These are phyloP conservation scores for Aspergillus piperis DNA, from an alignment of 2,329 filamentous ascomycete species.

Conservation along the genomic window DNA sequence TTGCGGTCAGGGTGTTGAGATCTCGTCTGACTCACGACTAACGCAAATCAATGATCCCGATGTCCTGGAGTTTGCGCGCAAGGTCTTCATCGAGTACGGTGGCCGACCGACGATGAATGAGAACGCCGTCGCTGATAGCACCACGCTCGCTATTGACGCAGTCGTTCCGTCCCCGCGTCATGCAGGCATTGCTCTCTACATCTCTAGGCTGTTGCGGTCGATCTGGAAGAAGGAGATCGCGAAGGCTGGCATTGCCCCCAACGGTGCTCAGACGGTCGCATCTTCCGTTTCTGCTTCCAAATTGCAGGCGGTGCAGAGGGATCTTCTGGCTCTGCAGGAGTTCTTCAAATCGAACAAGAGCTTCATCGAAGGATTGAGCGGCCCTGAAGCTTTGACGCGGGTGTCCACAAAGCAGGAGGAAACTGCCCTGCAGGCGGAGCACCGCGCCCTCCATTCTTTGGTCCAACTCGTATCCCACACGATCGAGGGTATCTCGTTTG, in stretches of 20 bases:
- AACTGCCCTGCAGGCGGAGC: slow-evolving; percentile 87
- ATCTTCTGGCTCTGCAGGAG: slow-evolving; percentile 73
- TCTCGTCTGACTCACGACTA: slow-evolving; percentile 68
- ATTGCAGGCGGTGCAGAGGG: slow-evolving; percentile 74
- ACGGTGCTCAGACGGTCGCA: slow-evolving; percentile 63
- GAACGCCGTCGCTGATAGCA: slow-evolving; percentile 64
- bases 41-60: slow-evolving; percentile 76
- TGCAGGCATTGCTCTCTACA: slow-evolving; percentile 82
- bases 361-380: slow-evolving; percentile 92
- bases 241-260: slow-evolving; percentile 53
- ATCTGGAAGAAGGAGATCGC: slow-evolving; percentile 85
- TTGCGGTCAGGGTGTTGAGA: slow-evolving; percentile 87
- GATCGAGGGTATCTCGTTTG: slow-evolving; percentile 94
- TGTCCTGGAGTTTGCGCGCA: slow-evolving; percentile 80
- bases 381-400: slow-evolving; percentile 78
- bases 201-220: slow-evolving; percentile 81
- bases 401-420: slow-evolving; percentile 85
- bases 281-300: slow-evolving; percentile 70
- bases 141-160: slow-evolving; percentile 71
- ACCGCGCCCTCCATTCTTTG: slow-evolving; percentile 85
- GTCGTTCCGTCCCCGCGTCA: slow-evolving; percentile 87
- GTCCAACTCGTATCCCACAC: slow-evolving; percentile 85
- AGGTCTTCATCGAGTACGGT: slow-evolving; percentile 88
- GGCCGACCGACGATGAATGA: slow-evolving; percentile 84
- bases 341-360: slow-evolving; percentile 87